Conservation (phyloP, 148 eudicot species). For the Cornus controversa region DNA sequence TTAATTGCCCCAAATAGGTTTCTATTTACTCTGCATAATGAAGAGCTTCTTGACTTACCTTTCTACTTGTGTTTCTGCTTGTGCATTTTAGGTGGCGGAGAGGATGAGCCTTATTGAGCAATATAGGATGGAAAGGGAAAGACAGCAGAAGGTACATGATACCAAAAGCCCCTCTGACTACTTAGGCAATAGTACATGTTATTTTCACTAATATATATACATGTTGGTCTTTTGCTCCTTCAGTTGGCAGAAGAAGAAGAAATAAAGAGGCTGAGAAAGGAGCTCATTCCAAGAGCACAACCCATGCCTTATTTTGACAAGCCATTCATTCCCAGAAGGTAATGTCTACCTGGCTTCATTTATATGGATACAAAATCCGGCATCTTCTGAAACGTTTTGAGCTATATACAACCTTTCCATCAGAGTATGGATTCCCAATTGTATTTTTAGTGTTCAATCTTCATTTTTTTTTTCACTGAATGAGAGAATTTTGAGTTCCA, state of each 20-base stretch:
- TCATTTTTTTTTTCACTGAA: no score
- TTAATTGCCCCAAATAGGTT: conserved; percentile 53
- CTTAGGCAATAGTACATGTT: neutral
- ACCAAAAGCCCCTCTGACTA: neutral
- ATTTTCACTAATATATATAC: neutral
- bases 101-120: conserved; percentile 62
- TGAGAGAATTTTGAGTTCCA: no score
- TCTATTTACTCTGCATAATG: no score
- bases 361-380: no score
- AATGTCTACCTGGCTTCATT: no score
- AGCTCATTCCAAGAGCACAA: conserved; percentile 90
- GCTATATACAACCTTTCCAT: neutral
- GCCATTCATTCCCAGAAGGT: conserved; percentile 91
- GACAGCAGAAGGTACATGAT: conserved; percentile 72
- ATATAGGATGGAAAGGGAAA: conserved; percentile 67
- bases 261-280: conserved; percentile 76
- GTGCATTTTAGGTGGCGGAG: conserved; percentile 54
- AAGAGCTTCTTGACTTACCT: no score
- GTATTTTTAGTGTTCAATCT: no score
- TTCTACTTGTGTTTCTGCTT: neutral
- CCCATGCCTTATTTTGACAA: conserved; percentile 96
- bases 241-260: conserved; percentile 88
- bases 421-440: neutral
- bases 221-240: neutral
- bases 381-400: neutral